These are phyloP conservation scores for Mucor lusitanicus DNA, from an alignment of 371 early-diverging fungal genomes.

Conservation along the genomic window DNA sequence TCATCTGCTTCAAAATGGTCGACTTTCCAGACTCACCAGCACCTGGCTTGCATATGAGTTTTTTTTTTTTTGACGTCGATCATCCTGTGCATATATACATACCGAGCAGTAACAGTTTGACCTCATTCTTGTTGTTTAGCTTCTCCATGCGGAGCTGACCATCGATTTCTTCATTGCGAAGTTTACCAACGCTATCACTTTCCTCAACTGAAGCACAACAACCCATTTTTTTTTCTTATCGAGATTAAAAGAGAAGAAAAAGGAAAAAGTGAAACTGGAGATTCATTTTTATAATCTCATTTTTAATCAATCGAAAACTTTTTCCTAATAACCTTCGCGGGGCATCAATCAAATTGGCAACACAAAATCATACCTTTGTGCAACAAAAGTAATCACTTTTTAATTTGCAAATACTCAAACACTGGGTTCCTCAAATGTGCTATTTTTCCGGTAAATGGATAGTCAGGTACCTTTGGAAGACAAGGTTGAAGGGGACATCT, in stretches of 20 bases:
- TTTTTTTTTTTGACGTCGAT: background rate
- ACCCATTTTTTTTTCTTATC: slow-evolving; percentile 72
- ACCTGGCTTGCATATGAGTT: slow-evolving; percentile 51
- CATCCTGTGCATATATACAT: slow-evolving; percentile 3
- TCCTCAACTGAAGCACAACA: slow-evolving; percentile 81
- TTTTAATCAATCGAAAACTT: background rate
- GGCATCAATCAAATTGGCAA: slow-evolving; percentile 1
- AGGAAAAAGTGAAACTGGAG: background rate
- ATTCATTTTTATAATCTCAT: background rate
- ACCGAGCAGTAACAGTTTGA: slow-evolving; percentile 96
- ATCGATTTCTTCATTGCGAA: slow-evolving; percentile 89
- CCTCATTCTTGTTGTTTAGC: slow-evolving; percentile 79
- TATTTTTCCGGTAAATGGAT: no score
- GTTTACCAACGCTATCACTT: slow-evolving; percentile 72
- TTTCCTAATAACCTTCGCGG: background rate
- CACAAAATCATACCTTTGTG: background rate
- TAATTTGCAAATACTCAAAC: background rate
- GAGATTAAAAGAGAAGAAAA: background rate
- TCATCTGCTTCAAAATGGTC: slow-evolving; percentile 97
- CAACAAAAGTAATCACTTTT: background rate
- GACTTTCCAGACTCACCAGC: slow-evolving; percentile 98
- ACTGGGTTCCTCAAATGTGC: no score
- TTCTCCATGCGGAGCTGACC: slow-evolving; percentile 84
- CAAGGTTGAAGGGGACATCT: no score
- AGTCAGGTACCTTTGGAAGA: no score